Evolutionary conservation across 768 basidiomycete species (phyloP).

Genomic region (Asterophora lycoperdoides): DNA sequence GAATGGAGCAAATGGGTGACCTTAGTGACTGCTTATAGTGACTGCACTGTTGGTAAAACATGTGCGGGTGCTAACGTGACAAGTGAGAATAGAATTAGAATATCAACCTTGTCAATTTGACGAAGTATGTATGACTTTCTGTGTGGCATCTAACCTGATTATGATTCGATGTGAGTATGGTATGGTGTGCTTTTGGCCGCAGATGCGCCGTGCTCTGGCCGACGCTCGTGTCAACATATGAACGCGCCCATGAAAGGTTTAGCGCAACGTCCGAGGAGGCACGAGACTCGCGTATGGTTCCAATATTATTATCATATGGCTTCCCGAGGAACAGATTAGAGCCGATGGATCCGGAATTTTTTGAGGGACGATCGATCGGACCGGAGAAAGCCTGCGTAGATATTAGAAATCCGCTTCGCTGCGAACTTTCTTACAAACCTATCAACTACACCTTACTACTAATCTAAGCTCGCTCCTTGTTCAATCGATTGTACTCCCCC

Average conservation of each 20-base stretch:
- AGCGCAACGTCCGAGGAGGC: neutral
- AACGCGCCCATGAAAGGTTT: neutral
- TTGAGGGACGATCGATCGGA: constrained; percentile 5
- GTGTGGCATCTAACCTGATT: neutral
- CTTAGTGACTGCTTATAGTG: neutral
- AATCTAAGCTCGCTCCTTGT: neutral
- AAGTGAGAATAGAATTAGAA: neutral
- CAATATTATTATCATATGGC: too few relatives aligned
- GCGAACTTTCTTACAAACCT: constrained; percentile 16
- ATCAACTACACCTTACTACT: neutral
- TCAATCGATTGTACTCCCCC: neutral
- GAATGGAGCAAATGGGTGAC: constrained; percentile 64
- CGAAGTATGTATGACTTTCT: neutral
- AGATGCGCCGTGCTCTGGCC: neutral
- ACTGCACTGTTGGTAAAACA: neutral
- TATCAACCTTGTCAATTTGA: neutral
- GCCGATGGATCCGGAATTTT: neutral
- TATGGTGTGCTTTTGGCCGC: neutral
- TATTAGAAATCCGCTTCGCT: constrained; percentile 17
- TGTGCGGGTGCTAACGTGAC: too few relatives aligned
- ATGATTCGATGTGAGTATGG: neutral
- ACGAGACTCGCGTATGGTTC: neutral
- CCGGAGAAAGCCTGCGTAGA: constrained; percentile 2
- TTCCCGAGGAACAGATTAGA: neutral
- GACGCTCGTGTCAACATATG: neutral